phyloP scores from a whole-genome alignment of 257 asterid species.

The Nicotiana paniculata region DNA sequence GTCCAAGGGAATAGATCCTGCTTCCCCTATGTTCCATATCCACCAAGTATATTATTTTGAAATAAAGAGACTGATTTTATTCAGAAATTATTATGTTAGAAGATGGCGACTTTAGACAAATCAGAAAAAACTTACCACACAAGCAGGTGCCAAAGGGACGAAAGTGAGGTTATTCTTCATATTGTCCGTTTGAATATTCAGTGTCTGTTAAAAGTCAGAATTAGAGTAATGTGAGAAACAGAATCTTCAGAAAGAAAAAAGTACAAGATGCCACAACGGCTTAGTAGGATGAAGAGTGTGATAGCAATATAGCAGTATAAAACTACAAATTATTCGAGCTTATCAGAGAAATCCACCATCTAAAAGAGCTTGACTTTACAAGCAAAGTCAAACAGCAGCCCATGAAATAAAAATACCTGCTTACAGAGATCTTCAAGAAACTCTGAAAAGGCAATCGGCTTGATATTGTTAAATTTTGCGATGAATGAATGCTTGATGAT shows the following conservation, averaged over 20 bases:
- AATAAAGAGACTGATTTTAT: neutral
- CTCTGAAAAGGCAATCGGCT: conserved; percentile 90
- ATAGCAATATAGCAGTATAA: neutral
- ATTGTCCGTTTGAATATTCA: conserved; percentile 60
- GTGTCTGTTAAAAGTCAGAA: conserved; percentile 36
- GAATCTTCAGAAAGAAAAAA: neutral
- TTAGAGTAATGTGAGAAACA: neutral
- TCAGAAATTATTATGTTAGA: neutral
- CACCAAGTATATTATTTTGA: neutral
- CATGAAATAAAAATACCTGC: conserved; percentile 47
- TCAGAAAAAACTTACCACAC: conserved; percentile 58
- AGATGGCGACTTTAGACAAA: neutral
- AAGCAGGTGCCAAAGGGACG: conserved; percentile 94
- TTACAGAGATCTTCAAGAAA: conserved; percentile 94
- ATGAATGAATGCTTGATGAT: conserved; percentile 86
- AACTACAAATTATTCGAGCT: neutral
- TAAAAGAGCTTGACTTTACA: neutral
- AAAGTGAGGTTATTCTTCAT: conserved; percentile 63
- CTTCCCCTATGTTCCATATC: neutral
- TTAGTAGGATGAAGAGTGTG: neutral
- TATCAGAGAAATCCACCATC: neutral
- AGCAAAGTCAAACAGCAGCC: neutral
- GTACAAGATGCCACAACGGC: neutral
- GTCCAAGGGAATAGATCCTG: neutral
- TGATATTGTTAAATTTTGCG: conserved; percentile 87